These are phyloP conservation scores for Leptographium radiaticola DNA, from an alignment of 2,329 filamentous ascomycete genomes.

Conservation along the genomic window DNA sequence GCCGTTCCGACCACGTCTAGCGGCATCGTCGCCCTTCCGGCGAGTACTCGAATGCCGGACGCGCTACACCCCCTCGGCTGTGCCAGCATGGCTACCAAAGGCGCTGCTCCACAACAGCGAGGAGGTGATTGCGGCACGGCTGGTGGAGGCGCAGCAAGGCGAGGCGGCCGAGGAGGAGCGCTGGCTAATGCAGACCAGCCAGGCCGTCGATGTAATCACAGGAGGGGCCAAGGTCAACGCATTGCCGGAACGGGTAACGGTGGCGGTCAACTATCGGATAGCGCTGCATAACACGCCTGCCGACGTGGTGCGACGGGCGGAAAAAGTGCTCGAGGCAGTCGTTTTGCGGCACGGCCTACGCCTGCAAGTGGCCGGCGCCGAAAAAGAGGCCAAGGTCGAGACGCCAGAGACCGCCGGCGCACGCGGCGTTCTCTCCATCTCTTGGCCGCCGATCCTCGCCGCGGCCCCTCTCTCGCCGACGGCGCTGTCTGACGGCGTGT, in stretches of 20 bases:
- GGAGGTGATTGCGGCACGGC: not conserved
- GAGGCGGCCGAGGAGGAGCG: no score
- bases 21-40: slow-evolving; percentile 13
- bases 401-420: no score
- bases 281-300: slow-evolving; percentile 39
- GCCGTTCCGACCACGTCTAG: slow-evolving; percentile 24
- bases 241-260: slow-evolving; percentile 43
- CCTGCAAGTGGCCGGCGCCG: no score
- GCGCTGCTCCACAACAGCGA: slow-evolving; percentile 17
- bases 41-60: slow-evolving; percentile 31
- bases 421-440: slow-evolving; percentile 14
- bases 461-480: slow-evolving; percentile 23
- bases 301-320: slow-evolving; percentile 33
- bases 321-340: slow-evolving; percentile 29
- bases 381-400: no score
- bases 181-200: slow-evolving; percentile 28
- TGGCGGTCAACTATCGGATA: slow-evolving; percentile 46
- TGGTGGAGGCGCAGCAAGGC: slow-evolving; percentile 23
- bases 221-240: slow-evolving; percentile 56
- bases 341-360: slow-evolving; percentile 39
- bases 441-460: slow-evolving; percentile 18
- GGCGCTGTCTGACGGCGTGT: slow-evolving; percentile 4
- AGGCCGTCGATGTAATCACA: slow-evolving; percentile 44
- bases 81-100: slow-evolving; percentile 26
- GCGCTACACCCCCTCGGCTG: slow-evolving; percentile 27